A percentile compares a stretch with the other conserved stretches of the same genome.
phyloP scores from a whole-genome alignment of 257 asterid species.

The Nicotiana tomentosiformis region DNA sequence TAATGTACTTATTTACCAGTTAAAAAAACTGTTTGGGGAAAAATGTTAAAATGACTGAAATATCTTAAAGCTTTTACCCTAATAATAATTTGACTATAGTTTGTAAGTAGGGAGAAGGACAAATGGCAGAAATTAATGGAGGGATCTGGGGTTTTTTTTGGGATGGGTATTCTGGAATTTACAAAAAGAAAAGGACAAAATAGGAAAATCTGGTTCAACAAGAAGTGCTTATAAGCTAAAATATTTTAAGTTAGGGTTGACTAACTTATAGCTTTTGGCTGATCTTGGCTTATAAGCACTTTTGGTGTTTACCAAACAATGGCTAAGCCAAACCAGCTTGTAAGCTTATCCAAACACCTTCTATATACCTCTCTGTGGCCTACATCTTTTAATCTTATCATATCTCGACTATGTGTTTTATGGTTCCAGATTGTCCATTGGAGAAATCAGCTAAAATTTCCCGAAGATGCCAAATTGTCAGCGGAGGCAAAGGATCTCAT shows the following conservation, averaged over 20 bases:
- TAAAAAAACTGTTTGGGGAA: too few relatives aligned
- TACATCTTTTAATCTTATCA: background rate
- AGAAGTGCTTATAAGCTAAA: background rate
- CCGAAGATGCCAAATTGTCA: conserved; percentile 30
- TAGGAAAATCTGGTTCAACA: background rate
- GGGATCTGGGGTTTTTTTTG: too few relatives aligned
- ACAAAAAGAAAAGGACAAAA: too few relatives aligned
- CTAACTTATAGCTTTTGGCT: background rate
- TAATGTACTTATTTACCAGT: too few relatives aligned
- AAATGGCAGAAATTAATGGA: too few relatives aligned
- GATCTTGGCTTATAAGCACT: background rate
- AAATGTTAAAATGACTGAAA: too few relatives aligned
- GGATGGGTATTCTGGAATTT: too few relatives aligned
- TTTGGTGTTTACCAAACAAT: background rate
- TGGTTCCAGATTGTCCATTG: conserved; percentile 29
- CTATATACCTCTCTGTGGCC: background rate
- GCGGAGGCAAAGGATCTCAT: conserved; percentile 27
- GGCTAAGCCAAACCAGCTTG: background rate
- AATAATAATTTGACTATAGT: too few relatives aligned
- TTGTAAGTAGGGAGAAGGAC: too few relatives aligned
- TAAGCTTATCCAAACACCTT: background rate
- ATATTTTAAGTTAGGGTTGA: background rate
- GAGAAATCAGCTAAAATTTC: conserved; percentile 29
- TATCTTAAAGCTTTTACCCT: too few relatives aligned
- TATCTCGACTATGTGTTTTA: background rate